These are phyloP conservation scores for Populus alba DNA, from an alignment of 345 rosid species.

Conservation along the genomic window DNA sequence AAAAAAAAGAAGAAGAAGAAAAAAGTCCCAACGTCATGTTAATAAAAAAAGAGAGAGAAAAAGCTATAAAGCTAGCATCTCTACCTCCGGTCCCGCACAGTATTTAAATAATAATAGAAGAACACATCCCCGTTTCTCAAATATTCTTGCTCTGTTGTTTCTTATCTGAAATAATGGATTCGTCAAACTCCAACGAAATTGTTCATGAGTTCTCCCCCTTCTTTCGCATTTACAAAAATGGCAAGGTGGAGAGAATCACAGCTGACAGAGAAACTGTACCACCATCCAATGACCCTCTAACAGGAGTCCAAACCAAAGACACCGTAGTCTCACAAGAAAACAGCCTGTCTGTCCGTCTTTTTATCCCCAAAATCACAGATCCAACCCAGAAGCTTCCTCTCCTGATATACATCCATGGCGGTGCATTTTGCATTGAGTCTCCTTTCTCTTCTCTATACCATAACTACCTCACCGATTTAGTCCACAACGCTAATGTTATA, in stretches of 20 bases:
- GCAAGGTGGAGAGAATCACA: constrained; percentile 9
- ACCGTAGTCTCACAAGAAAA: background rate
- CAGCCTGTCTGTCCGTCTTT: constrained; percentile 7
- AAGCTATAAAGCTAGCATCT: too few species aligned
- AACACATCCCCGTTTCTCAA: background rate
- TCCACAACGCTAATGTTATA: constrained; percentile 10
- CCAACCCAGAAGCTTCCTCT: constrained; percentile 23
- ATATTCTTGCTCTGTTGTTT: background rate
- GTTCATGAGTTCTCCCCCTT: constrained; percentile 8
- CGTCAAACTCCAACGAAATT: background rate
- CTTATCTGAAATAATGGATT: background rate
- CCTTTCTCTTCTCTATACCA: constrained; percentile 21
- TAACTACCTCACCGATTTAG: constrained; percentile 7
- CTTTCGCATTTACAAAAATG: constrained; percentile 12
- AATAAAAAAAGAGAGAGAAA: too few species aligned
- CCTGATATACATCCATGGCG: constrained; percentile 24
- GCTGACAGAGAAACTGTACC: background rate
- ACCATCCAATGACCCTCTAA: constrained; percentile 5
- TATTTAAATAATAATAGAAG: background rate
- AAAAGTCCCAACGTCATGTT: too few species aligned
- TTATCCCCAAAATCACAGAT: constrained; percentile 1
- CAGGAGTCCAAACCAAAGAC: constrained; percentile 12
- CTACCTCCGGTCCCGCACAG: background rate
- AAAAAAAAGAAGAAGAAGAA: too few species aligned
- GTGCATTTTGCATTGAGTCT: constrained; percentile 19